Conservation (phyloP, 2,329 filamentous ascomycete genomes). For the Alternaria alternata region DNA sequence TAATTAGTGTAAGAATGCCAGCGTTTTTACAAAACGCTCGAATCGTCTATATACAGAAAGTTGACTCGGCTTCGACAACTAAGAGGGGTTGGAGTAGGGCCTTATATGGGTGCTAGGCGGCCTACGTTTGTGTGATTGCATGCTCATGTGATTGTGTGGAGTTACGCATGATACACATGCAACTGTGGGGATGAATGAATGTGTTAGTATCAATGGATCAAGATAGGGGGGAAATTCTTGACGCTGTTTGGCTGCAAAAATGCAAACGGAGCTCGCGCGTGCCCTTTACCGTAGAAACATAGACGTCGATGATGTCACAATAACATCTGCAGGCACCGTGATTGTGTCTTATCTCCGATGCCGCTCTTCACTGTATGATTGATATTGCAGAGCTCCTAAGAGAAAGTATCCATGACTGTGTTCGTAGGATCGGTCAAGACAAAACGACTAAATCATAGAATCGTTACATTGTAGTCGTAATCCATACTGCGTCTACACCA, state of each 20-base stretch:
- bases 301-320: not conserved
- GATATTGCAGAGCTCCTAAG: not conserved
- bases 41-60: not conserved
- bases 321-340: not conserved
- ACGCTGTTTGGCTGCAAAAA: not conserved
- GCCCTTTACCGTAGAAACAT: not conserved
- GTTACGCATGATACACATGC: not conserved
- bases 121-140: not conserved
- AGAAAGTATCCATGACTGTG: not conserved
- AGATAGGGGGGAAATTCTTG: too few relatives aligned
- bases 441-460: not conserved
- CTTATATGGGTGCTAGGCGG: not conserved
- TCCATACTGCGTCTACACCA: conserved; percentile 2
- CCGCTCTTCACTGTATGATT: not conserved
- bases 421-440: not conserved
- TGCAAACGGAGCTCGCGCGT: not conserved
- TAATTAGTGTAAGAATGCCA: not conserved
- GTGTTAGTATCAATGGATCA: not conserved
- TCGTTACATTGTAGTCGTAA: not conserved
- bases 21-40: not conserved
- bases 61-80: not conserved
- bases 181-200: not conserved
- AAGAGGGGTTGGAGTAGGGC: not conserved
- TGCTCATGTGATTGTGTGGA: not conserved
- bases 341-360: not conserved